These are phyloP conservation scores for Yamadazyma phyllophila DNA, from an alignment of 805 yeast species.

Conservation along the genomic window DNA sequence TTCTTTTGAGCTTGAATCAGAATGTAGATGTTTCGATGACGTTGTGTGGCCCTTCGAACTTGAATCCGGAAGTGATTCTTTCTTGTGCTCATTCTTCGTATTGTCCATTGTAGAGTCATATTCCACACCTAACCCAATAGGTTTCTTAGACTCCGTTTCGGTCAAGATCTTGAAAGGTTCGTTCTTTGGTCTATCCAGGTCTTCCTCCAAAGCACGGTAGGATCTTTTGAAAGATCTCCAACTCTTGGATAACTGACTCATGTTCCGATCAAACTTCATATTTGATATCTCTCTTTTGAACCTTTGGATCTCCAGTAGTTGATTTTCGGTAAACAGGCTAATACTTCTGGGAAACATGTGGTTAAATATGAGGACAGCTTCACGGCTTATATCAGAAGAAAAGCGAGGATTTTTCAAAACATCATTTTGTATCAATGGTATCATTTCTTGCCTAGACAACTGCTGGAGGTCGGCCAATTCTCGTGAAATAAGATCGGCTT, in stretches of 20 bases:
- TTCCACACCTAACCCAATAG: too few relatives aligned
- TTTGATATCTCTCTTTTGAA: constrained; percentile 5
- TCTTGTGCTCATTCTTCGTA: too few relatives aligned
- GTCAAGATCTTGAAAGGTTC: not conserved
- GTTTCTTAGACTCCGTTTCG: too few relatives aligned
- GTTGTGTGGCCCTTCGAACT: too few relatives aligned
- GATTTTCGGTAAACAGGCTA: not conserved
- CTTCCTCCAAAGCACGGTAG: not conserved
- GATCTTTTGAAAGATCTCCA: not conserved
- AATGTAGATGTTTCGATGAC: too few relatives aligned
- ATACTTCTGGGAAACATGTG: not conserved
- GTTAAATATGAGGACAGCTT: not conserved
- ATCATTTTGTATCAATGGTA: not conserved
- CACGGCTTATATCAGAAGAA: not conserved
- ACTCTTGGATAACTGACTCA: not conserved
- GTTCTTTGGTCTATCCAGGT: not conserved
- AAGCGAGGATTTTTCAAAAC: not conserved
- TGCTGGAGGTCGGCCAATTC: not conserved
- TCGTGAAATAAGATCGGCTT: not conserved
- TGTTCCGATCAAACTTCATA: not conserved
- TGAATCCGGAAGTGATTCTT: too few relatives aligned
- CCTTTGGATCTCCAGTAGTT: constrained; percentile 1
- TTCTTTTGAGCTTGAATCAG: too few relatives aligned
- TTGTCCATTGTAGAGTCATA: too few relatives aligned
- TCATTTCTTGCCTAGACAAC: not conserved